These are phyloP conservation scores for Hanseniaspora lindneri DNA, from an alignment of 805 yeast genomes.

Conservation along the genomic window DNA sequence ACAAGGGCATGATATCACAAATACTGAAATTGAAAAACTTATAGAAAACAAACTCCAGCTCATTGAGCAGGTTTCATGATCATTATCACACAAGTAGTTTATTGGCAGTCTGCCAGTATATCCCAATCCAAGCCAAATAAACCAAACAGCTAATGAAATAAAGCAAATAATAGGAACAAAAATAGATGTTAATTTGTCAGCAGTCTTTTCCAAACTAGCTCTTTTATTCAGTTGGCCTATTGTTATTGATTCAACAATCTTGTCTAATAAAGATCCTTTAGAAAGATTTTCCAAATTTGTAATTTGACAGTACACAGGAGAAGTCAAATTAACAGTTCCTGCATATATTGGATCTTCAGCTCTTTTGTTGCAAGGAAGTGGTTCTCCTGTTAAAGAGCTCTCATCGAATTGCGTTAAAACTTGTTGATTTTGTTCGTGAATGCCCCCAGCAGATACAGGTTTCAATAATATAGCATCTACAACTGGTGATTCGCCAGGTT, in stretches of 20 bases:
- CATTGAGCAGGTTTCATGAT: slow-evolving; percentile 34
- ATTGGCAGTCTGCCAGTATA: slow-evolving; percentile 42
- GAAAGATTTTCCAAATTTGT: slow-evolving; percentile 6
- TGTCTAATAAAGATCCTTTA: slow-evolving; percentile 52
- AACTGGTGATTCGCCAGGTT: slow-evolving; percentile 51
- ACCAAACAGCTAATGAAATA: slow-evolving; percentile 53
- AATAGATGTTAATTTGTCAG: slow-evolving; percentile 55
- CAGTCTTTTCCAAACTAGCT: slow-evolving; percentile 52
- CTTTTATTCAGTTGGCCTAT: slow-evolving; percentile 64
- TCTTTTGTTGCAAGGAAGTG: slow-evolving; percentile 43
- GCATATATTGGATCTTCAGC: slow-evolving; percentile 60
- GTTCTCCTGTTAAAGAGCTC: slow-evolving; percentile 52
- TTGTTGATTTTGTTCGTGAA: neutral
- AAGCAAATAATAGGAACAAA: slow-evolving; percentile 61
- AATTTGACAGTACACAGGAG: slow-evolving; percentile 8
- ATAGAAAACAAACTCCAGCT: slow-evolving; percentile 68
- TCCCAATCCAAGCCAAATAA: slow-evolving; percentile 55
- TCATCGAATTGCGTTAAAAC: slow-evolving; percentile 41
- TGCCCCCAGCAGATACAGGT: neutral
- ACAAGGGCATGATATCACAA: slow-evolving; percentile 78
- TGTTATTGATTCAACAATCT: slow-evolving; percentile 56
- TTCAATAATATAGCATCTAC: slow-evolving; percentile 36
- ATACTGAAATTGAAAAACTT: slow-evolving; percentile 65
- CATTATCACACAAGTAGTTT: slow-evolving; percentile 45
- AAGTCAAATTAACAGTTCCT: slow-evolving; percentile 50